Percentiles rank a stretch among this genome's conserved stretches.
Evolutionary conservation across 2,329 filamentous ascomycete species (phyloP).

Genomic region (Berkeleyomyces rouxiae): DNA sequence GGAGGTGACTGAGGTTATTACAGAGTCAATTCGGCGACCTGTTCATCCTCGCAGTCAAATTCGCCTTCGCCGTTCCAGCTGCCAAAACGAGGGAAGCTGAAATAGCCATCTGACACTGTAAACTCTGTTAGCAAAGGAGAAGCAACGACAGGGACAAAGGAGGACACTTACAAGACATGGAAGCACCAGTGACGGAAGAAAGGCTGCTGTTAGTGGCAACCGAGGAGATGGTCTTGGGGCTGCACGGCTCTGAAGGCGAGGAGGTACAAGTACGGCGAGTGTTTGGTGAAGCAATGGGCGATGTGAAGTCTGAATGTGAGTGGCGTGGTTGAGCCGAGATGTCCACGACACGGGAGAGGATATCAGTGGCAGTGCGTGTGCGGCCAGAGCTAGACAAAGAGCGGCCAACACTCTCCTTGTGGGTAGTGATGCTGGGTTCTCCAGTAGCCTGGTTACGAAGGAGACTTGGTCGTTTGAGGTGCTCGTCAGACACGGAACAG

Average conservation of each 20-base stretch:
- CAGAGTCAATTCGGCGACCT: not conserved
- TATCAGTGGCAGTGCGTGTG: conserved; percentile 11
- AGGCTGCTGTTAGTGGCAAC: not conserved
- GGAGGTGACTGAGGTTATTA: not conserved
- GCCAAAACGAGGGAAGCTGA: conserved; percentile 60
- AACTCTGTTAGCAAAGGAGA: not conserved
- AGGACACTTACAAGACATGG: conserved; percentile 18
- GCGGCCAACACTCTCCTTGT: conserved; percentile 10
- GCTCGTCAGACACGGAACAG: conserved; percentile 12
- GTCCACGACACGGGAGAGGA: conserved; percentile 11
- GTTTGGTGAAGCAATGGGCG: conserved; percentile 7
- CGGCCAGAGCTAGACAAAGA: conserved; percentile 9
- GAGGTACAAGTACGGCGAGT: not conserved
- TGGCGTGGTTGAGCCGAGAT: conserved; percentile 7
- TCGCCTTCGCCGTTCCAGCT: conserved; percentile 36
- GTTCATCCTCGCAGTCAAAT: conserved; percentile 8
- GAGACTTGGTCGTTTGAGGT: conserved; percentile 10
- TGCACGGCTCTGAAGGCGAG: conserved; percentile 2
- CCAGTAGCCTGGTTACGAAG: conserved; percentile 13
- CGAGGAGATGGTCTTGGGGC: conserved; percentile 3
- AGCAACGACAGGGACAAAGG: conserved; percentile 14
- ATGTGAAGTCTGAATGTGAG: conserved; percentile 3
- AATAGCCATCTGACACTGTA: conserved; percentile 29
- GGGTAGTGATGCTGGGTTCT: conserved; percentile 10
- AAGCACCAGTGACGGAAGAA: conserved; percentile 4